A percentile compares a stretch with the other conserved stretches of the same genome.
Evolutionary conservation across 257 asterid genomes (phyloP).

Genomic region (Plectranthus barbatus): DNA sequence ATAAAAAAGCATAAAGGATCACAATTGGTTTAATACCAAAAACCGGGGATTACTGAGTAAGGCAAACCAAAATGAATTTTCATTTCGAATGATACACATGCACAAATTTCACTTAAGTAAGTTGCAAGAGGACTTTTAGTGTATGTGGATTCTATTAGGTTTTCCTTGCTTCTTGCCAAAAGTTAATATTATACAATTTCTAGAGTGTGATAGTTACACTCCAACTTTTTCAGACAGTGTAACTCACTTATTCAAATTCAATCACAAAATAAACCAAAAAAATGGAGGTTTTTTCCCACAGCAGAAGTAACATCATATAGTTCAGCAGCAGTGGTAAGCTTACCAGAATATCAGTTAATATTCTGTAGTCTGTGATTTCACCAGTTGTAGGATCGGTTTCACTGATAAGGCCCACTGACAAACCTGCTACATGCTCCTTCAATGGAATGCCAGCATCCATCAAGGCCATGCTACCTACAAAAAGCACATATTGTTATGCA

Average conservation of each 20-base stretch:
- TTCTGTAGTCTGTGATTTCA: slow-evolving; percentile 76
- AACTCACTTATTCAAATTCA: background rate
- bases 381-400: slow-evolving; percentile 74
- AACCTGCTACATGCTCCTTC: slow-evolving; percentile 84
- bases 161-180: background rate
- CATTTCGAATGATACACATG: background rate
- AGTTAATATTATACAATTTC: background rate
- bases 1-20: background rate
- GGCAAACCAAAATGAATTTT: background rate
- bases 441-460: slow-evolving; percentile 96
- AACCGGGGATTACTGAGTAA: background rate
- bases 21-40: background rate
- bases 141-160: background rate
- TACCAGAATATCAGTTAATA: slow-evolving; percentile 88
- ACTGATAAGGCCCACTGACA: slow-evolving; percentile 88
- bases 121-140: background rate
- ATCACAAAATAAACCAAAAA: background rate
- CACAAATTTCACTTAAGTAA: background rate
- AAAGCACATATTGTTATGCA: background rate
- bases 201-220: background rate
- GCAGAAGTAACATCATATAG: background rate
- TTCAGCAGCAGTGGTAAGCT: slow-evolving; percentile 1
- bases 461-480: slow-evolving; percentile 96
- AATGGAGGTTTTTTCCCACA: background rate
- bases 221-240: background rate